Evolutionary conservation across 805 yeast species (phyloP).

Genomic region (Ogataea methylovora): DNA sequence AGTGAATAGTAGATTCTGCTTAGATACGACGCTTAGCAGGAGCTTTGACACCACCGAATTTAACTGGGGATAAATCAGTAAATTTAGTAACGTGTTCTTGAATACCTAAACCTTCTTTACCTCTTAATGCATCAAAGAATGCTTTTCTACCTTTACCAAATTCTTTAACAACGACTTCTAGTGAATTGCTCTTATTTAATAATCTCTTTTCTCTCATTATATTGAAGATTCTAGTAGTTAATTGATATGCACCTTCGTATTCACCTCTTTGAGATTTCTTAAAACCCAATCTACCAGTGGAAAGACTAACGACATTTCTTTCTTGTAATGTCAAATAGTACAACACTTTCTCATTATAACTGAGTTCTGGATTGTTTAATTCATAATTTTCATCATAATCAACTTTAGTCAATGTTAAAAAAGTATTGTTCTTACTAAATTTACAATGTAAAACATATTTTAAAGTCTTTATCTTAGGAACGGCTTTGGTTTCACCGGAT

Average conservation of each 20-base stretch:
- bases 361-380: slow-evolving; percentile 41
- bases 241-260: slow-evolving; percentile 88
- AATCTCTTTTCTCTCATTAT: slow-evolving; percentile 49
- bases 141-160: slow-evolving; percentile 90
- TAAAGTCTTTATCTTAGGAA: slow-evolving; percentile 26
- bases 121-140: slow-evolving; percentile 73
- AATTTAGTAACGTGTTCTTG: slow-evolving; percentile 62
- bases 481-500: not conserved
- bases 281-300: slow-evolving; percentile 86
- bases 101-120: slow-evolving; percentile 76
- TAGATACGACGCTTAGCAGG: slow-evolving; percentile 74
- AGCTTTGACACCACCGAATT: slow-evolving; percentile 88
- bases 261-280: slow-evolving; percentile 85
- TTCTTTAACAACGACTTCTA: slow-evolving; percentile 73
- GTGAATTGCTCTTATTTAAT: slow-evolving; percentile 23
- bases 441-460: slow-evolving; percentile 69
- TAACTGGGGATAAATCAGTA: slow-evolving; percentile 72
- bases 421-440: slow-evolving; percentile 79
- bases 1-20: slow-evolving; percentile 22
- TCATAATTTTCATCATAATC: slow-evolving; percentile 56
- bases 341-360: slow-evolving; percentile 64
- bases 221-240: slow-evolving; percentile 65
- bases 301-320: slow-evolving; percentile 55
- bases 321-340: slow-evolving; percentile 78
- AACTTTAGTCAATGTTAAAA: slow-evolving; percentile 65